phyloP scores from a whole-genome alignment of 2,329 filamentous ascomycete species.

The Diaporthe longicolla region DNA sequence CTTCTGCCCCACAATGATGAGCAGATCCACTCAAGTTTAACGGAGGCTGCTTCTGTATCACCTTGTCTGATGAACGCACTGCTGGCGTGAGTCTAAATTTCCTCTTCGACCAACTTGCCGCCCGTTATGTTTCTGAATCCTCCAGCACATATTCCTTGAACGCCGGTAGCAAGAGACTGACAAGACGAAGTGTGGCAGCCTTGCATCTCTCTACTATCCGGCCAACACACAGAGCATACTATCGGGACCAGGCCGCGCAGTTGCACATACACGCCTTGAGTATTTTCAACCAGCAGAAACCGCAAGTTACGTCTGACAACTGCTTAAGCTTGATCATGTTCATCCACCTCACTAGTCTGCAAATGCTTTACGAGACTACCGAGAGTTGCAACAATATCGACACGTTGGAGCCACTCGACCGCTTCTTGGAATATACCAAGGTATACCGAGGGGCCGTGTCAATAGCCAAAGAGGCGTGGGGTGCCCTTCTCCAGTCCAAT shows the following conservation, averaged over 20 bases:
- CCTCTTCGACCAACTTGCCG: too few species aligned
- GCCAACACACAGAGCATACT: conserved; percentile 45
- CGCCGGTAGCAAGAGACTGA: too few species aligned
- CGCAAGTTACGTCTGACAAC: conserved; percentile 51
- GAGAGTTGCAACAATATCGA: conserved; percentile 45
- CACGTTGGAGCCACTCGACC: conserved; percentile 56
- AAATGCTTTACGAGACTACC: conserved; percentile 64
- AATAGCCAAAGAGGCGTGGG: conserved; percentile 53
- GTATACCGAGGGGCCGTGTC: conserved; percentile 60
- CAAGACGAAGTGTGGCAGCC: not conserved
- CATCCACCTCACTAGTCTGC: conserved; percentile 59
- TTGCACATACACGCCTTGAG: conserved; percentile 60
- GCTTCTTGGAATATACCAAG: conserved; percentile 57
- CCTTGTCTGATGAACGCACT: conserved; percentile 33
- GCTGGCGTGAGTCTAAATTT: not conserved
- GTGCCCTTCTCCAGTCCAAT: conserved; percentile 54
- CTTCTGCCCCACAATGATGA: conserved; percentile 9
- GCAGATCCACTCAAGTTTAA: not conserved
- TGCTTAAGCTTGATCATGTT: conserved; percentile 61
- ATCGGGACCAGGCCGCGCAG: conserved; percentile 57
- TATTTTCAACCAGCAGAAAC: conserved; percentile 53
- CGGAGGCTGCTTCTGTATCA: conserved; percentile 16
- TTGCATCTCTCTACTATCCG: conserved; percentile 31
- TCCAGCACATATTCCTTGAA: too few species aligned
- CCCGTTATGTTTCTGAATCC: too few species aligned